Evolutionary conservation across 2,329 filamentous ascomycete genomes (phyloP).

Genomic region (Aspergillus piperis): DNA sequence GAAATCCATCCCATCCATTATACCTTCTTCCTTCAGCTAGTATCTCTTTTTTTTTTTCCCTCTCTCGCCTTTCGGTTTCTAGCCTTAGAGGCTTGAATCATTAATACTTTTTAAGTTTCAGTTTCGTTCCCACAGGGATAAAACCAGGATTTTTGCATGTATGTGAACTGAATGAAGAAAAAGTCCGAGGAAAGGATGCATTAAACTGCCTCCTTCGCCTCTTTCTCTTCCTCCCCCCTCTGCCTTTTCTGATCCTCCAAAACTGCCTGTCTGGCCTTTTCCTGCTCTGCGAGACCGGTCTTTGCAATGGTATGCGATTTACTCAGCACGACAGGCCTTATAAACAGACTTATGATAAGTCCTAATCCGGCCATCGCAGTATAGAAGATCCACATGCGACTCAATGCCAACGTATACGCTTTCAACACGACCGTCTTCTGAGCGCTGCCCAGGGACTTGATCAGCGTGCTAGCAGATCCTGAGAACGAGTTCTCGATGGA

Average conservation of each 20-base stretch:
- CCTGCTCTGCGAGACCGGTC: constrained; percentile 49
- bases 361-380: constrained; percentile 39
- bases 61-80: neutral
- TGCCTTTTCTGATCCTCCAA: constrained; percentile 40
- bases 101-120: no score
- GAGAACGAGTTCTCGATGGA: constrained; percentile 36
- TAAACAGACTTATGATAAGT: constrained; percentile 43
- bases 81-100: neutral
- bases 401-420: constrained; percentile 47
- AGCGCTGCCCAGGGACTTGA: constrained; percentile 34
- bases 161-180: no score
- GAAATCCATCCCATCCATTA: neutral
- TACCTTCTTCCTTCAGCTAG: neutral
- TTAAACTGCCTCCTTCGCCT: constrained; percentile 57
- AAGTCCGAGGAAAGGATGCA: no score
- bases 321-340: constrained; percentile 42
- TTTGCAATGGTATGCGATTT: constrained; percentile 46
- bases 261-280: constrained; percentile 43
- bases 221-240: constrained; percentile 57
- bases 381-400: constrained; percentile 56
- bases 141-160: no score
- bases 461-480: constrained; percentile 36
- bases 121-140: no score
- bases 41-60: neutral
- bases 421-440: constrained; percentile 42